phyloP scores from a whole-genome alignment of 495 filamentous ascomycete species.

The Neurospora sp. region DNA sequence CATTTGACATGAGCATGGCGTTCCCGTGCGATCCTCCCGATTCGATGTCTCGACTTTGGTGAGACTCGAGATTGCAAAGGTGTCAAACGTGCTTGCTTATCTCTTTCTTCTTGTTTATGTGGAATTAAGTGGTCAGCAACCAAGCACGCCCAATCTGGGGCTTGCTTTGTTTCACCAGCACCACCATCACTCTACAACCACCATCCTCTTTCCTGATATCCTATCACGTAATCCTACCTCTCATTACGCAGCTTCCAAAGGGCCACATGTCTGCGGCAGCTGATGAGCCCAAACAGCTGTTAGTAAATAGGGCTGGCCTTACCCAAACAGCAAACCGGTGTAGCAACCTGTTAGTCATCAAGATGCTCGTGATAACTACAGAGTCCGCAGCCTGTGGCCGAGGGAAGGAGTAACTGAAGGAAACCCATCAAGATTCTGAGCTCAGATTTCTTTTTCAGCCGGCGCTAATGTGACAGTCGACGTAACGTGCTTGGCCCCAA shows the following conservation, averaged over 20 bases:
- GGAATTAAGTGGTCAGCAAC: background rate
- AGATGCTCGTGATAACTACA: background rate
- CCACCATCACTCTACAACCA: background rate
- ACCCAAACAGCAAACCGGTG: background rate
- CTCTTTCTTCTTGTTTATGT: background rate
- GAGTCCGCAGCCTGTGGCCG: background rate
- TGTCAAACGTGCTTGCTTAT: background rate
- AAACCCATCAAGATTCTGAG: background rate
- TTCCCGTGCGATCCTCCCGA: background rate
- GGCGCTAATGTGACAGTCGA: background rate
- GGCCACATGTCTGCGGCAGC: constrained; percentile 15
- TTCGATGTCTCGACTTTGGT: background rate
- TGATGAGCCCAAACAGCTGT: constrained; percentile 5
- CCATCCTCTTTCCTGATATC: background rate
- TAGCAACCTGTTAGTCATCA: background rate
- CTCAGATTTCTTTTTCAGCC: background rate
- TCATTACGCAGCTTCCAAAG: background rate
- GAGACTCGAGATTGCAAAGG: background rate
- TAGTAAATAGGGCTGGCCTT: background rate
- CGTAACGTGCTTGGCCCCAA: too few relatives aligned
- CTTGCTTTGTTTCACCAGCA: background rate
- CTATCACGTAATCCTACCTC: constrained; percentile 19
- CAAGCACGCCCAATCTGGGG: background rate
- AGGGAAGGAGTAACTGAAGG: background rate
- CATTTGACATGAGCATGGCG: background rate